These are phyloP conservation scores for Didymella pinodella DNA, from an alignment of 2,329 filamentous ascomycete species.

Conservation along the genomic window DNA sequence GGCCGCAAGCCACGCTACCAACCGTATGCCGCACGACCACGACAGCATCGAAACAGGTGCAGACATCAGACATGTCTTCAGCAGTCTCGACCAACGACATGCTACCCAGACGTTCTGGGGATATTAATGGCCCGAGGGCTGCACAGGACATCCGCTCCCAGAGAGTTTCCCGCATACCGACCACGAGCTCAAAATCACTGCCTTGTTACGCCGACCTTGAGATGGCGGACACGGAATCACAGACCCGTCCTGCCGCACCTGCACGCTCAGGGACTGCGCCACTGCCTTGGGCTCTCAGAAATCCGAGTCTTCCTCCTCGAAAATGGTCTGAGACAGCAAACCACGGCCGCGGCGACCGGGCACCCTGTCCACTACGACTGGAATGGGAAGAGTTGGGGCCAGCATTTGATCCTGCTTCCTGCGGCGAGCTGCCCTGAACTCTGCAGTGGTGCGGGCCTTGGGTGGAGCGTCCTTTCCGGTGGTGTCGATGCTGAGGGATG, in stretches of 20 bases:
- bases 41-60: background rate
- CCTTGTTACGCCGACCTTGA: background rate
- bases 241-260: background rate
- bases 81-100: background rate
- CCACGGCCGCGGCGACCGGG: conserved; percentile 49
- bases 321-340: conserved; percentile 71
- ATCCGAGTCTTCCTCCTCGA: conserved; percentile 72
- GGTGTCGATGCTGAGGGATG: conserved; percentile 56
- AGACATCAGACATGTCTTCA: background rate
- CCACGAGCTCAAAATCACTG: background rate
- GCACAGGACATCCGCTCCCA: background rate
- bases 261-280: background rate
- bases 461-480: conserved; percentile 13
- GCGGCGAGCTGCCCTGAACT: conserved; percentile 42
- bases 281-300: conserved; percentile 39
- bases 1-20: background rate
- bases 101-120: background rate
- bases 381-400: conserved; percentile 31
- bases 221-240: background rate
- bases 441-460: conserved; percentile 36
- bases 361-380: conserved; percentile 43
- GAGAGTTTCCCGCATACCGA: background rate
- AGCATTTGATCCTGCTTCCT: conserved; percentile 28
- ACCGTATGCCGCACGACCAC: background rate
- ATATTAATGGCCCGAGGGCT: no score